Percentiles rank a stretch among this genome's conserved stretches.
Conservation (phyloP, 2,329 filamentous ascomycete genomes). For the Dryadomyces quercus-mongolicae region DNA sequence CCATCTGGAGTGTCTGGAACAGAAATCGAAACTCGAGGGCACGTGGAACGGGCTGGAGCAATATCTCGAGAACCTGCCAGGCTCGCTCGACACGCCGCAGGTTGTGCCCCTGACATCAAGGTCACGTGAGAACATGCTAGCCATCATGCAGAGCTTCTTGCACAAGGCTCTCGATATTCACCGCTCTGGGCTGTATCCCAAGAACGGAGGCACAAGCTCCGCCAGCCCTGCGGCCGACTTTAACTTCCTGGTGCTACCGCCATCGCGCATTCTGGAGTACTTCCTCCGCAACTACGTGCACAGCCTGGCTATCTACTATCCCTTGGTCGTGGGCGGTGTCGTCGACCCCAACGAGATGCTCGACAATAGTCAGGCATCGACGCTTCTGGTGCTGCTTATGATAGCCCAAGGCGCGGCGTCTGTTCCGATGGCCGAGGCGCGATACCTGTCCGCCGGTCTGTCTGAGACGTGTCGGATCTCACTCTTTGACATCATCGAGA, state of each 20-base stretch:
- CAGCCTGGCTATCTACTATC: slow-evolving; percentile 54
- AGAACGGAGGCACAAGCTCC: slow-evolving; percentile 25
- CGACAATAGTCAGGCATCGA: slow-evolving; percentile 52
- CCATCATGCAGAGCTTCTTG: slow-evolving; percentile 57
- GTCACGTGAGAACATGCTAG: slow-evolving; percentile 57
- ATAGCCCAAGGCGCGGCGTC: slow-evolving; percentile 57
- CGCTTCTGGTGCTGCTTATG: slow-evolving; percentile 57
- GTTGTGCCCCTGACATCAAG: slow-evolving; percentile 32
- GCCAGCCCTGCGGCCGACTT: slow-evolving; percentile 26
- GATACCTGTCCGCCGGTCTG: slow-evolving; percentile 52
- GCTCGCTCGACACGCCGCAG: slow-evolving; percentile 23
- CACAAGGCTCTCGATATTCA: slow-evolving; percentile 61
- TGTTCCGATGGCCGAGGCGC: slow-evolving; percentile 52
- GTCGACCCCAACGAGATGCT: slow-evolving; percentile 58
- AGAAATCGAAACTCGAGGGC: slow-evolving; percentile 33
- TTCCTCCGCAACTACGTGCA: slow-evolving; percentile 56
- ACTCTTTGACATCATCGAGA: slow-evolving; percentile 60
- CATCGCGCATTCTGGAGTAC: slow-evolving; percentile 52
- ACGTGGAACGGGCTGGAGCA: slow-evolving; percentile 33
- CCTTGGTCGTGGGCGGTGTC: slow-evolving; percentile 44
- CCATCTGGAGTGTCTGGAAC: slow-evolving; percentile 37
- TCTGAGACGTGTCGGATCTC: slow-evolving; percentile 62
- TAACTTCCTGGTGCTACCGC: slow-evolving; percentile 54
- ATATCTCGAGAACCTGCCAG: slow-evolving; percentile 22
- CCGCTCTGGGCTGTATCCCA: slow-evolving; percentile 29